Conservation (phyloP, 208 protist species). For the Pavlovales sp. region DNA sequence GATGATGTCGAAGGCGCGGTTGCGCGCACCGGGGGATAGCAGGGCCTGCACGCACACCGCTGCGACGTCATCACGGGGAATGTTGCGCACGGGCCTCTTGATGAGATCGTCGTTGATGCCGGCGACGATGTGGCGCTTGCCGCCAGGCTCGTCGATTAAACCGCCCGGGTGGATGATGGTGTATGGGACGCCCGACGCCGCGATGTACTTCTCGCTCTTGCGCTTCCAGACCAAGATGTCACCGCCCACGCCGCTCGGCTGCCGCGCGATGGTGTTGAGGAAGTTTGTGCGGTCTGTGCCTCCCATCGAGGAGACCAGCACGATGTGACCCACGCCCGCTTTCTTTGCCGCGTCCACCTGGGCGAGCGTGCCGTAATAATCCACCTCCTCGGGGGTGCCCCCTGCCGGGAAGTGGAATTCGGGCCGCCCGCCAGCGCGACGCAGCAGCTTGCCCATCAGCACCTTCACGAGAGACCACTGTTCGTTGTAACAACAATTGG, state of each 20-base stretch:
- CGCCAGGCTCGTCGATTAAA: neutral
- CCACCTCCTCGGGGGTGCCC: slow-evolving; percentile 30
- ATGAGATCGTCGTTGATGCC: slow-evolving; percentile 20
- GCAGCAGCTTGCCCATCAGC: neutral
- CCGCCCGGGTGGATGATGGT: slow-evolving; percentile 34
- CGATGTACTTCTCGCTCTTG: slow-evolving; percentile 1
- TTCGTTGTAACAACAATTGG: too few relatives aligned
- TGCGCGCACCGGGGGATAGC: neutral
- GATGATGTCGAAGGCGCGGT: neutral
- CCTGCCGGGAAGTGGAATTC: neutral
- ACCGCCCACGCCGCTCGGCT: neutral
- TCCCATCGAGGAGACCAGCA: neutral
- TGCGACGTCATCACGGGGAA: slow-evolving; percentile 19
- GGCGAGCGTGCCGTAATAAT: neutral
- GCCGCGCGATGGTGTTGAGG: slow-evolving; percentile 7
- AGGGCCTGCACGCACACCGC: neutral
- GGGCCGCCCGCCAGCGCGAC: neutral
- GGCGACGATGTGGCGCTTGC: neutral
- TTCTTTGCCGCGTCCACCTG: neutral
- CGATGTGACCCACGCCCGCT: neutral
- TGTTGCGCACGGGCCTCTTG: neutral
- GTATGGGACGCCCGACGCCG: neutral
- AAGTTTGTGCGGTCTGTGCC: slow-evolving; percentile 21
- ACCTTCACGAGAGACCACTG: slow-evolving; percentile 20
- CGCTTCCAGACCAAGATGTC: slow-evolving; percentile 32